Evolutionary conservation across 108 stramenopile genomes (phyloP), one percentile per base, ranked within the genome.

Genomic region (Cyclotella kingstonii): DNA sequence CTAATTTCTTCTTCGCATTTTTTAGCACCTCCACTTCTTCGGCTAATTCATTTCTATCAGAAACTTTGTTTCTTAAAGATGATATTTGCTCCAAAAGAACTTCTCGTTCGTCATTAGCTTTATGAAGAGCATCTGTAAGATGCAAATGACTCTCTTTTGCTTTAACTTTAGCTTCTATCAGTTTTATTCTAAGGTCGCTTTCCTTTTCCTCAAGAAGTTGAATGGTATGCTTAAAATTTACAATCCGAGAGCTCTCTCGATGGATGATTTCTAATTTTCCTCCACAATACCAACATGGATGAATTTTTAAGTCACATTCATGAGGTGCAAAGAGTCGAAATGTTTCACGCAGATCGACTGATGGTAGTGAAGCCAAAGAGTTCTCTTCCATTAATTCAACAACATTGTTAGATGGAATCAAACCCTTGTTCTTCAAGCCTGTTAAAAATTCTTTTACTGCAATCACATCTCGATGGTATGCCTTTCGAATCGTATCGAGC

Each of bases 391-490:
- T 26, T 8, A 17, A 12, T 6, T 73, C 25, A 18, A 10, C 22
- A 43, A 6, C 19, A 12, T 58, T 31, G 28, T 22, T 35, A 28
- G 36, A 11, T 19, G 21, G 22, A 43, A 15, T 22, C 43, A 43
- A 43, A 18, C 15, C 59, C 66, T 33, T 41, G 31, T 26, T 11
- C 4, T 39, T 68, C 28, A n/a, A 60, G 54, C 43, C 60, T 38
- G 8, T 67, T 30, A 80, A 45, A 50, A 46, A 56, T 59, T 80
- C 69, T 44, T 75, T 70, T 23, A 76, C 30, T 19, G 50, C 42
- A 19, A 80, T 41, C 30, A 80, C 74, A 44, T 80, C 79, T 1
- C 75, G 74, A 35, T 80, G 74, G 25, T 80, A 80, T 0, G 74
- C 74, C 36, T 71, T 76, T 5, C 79, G 74, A 25, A 80, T 80